phyloP scores from a whole-genome alignment of 177 flowering plant genomes.

The Vitis hybrid region DNA sequence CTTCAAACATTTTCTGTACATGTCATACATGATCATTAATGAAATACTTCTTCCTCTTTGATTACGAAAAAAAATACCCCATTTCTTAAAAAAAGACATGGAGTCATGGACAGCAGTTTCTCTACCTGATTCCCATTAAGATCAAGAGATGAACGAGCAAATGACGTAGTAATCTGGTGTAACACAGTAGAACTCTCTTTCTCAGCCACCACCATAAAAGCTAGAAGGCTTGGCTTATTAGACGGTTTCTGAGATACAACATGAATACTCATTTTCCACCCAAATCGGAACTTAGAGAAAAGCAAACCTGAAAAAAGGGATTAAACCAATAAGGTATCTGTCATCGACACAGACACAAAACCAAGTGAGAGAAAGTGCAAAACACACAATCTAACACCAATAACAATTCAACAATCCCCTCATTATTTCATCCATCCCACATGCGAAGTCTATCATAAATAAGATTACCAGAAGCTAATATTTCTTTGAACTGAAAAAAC shows the following conservation, averaged over 20 bases:
- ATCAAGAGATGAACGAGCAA: conserved; percentile 40
- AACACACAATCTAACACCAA: background rate
- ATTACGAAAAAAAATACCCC: too few relatives aligned
- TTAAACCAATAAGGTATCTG: conserved; percentile 4
- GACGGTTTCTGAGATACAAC: conserved; percentile 49
- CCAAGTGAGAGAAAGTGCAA: background rate
- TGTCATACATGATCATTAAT: background rate
- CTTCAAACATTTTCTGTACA: background rate
- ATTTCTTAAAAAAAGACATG: too few relatives aligned
- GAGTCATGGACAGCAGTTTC: background rate
- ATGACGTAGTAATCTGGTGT: conserved; percentile 43
- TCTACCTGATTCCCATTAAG: conserved; percentile 56
- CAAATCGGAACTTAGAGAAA: conserved; percentile 77
- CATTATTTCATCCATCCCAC: background rate
- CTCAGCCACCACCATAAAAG: conserved; percentile 76
- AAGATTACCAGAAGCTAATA: background rate
- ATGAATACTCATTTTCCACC: conserved; percentile 75
- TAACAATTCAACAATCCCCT: background rate
- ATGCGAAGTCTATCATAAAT: background rate
- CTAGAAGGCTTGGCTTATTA: conserved; percentile 48
- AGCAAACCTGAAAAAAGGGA: conserved; percentile 56
- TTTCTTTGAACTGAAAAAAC: background rate
- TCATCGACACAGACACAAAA: background rate
- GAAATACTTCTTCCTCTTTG: background rate
- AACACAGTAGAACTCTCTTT: conserved; percentile 46